Evolutionary conservation across 1,284 basidiomycete species (phyloP), one percentile per base, ranked within the genome.

Genomic region (Ustilago bromivora): DNA sequence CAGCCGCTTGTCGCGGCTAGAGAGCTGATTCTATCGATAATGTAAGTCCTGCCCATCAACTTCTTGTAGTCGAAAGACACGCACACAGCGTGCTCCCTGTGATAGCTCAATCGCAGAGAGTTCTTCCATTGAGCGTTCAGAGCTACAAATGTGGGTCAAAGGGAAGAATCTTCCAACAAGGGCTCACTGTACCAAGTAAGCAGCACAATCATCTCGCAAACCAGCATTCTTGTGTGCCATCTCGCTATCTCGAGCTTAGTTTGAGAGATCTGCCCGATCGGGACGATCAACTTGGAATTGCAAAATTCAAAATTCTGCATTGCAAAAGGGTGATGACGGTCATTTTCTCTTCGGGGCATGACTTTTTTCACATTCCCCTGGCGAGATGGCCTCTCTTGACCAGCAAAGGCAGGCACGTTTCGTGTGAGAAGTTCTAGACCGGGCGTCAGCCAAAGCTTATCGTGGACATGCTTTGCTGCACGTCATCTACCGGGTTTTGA

Each of bases 361-460:
- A 23, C 1, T 23, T 1, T 23, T 23, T 2, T 51, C 31, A 51
- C 49, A 9, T 32, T 7, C 7, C 11, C n/a, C 6, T 15, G n/a
- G n/a, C 43, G 43, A 46, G 19, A n/a, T 57, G 56, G 43, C 43
- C 9, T 19, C n/a, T 19, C 43, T 46, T 46, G 43, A 46, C 43
- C 43, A 19, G 40, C n/a, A 17, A 19, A 19, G 43, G 43, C 43
- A 46, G 4, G 43, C 43, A 46, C 40, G 40, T 41, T 41, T 17
- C 17, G 13, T 13, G 12, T 19, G 11, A 51, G 49, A 51, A 51
- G 28, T 51, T 51, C 49, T 32, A 51, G 31, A 51, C 31, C 49
- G 28, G 49, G 49, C 49, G 28, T 51, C 23, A 51, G 49, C 49
- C 49, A 15, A 31, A 28, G n/a, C 13, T 8, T 19, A 15, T 46